Evolutionary conservation across 495 filamentous ascomycete genomes (phyloP), one percentile per base, ranked within the genome.

Genomic region (Xylaria bambusicola): DNA sequence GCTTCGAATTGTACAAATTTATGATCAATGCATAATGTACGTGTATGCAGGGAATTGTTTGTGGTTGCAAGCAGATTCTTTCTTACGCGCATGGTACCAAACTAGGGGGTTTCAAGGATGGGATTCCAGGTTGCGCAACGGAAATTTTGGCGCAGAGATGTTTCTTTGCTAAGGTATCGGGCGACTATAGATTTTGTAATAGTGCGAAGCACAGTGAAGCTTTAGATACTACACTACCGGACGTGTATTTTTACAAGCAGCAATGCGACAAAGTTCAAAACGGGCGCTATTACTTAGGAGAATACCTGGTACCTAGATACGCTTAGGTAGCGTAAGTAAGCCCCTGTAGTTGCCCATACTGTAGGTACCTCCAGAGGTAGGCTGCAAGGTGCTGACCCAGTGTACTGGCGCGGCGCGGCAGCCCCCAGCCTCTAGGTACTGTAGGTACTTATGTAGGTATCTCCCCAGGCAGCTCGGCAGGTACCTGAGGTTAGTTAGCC

Each of bases 1-100:
- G 13, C 49, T 52, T n/a, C 10, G 29, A 44, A 35, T 10, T 67
- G 67, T 70, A 67, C 55, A 67, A 51, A 63, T 63, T 68, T 66
- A 68, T 57, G 64, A 61, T 57, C 58, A 51, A 65, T 52, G 64
- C 62, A 63, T 65, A 64, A 56, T 62, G 58, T 48, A 17, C 2
- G 44, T 47, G 41, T 17, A 31, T 20, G 36, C 17, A 29, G 10
- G 53, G 24, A 21, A 51, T 6, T 38, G 31, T 26, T 26, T 12
- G n/a, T n/a, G 15, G 50, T 52, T 24, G 35, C 50, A 41, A 38
- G 27, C 35, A 44, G 41, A 18, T 10, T 44, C 17, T 44, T 44
- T 33, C 5, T 10, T 33, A 38, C 15, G 12, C 36, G 31, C 31
- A 47, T 29, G 53, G 35, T 36, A 7, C n/a, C 15, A 35, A 48